A percentile compares a stretch with the other conserved stretches of the same genome.
phyloP scores from a whole-genome alignment of 306 rosid species.

The Hippophae gyantsensis region DNA sequence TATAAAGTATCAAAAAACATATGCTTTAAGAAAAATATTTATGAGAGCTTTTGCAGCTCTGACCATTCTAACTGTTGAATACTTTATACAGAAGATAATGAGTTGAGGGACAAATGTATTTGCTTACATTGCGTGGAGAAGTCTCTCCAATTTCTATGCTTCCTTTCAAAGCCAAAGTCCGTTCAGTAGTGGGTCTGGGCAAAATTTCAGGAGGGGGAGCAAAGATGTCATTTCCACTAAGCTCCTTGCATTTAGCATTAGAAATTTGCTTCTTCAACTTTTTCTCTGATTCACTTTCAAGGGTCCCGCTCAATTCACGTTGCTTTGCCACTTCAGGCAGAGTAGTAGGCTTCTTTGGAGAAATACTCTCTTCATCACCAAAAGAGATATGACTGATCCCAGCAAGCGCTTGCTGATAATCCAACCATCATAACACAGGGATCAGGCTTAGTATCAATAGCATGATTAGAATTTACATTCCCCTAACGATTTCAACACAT shows the following conservation, averaged over 20 bases:
- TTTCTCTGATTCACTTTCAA: constrained; percentile 66
- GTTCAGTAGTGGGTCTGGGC: constrained; percentile 67
- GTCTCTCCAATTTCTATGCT: constrained; percentile 73
- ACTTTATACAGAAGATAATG: constrained; percentile 15
- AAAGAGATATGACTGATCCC: constrained; percentile 97
- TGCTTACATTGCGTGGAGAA: constrained; percentile 34
- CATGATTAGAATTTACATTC: not conserved
- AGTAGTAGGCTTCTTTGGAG: constrained; percentile 68
- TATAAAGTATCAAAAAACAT: too few species aligned
- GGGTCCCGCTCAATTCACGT: constrained; percentile 89
- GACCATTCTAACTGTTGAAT: constrained; percentile 3
- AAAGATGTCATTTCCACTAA: constrained; percentile 85
- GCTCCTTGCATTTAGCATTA: constrained; percentile 89
- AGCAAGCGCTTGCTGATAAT: constrained; percentile 64
- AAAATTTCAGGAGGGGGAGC: constrained; percentile 96
- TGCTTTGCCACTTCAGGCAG: constrained; percentile 93
- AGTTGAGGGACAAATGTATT: constrained; percentile 2
- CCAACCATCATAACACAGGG: constrained; percentile 14
- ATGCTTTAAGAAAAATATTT: too few species aligned
- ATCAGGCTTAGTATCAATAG: constrained; percentile 1
- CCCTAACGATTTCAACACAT: not conserved
- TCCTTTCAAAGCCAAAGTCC: constrained; percentile 68
- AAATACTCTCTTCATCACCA: constrained; percentile 60
- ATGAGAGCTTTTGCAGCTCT: not conserved
- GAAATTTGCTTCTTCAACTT: constrained; percentile 75